These are phyloP conservation scores for Fremontodendron californicum DNA, from an alignment of 345 rosid genomes.

Conservation along the genomic window DNA sequence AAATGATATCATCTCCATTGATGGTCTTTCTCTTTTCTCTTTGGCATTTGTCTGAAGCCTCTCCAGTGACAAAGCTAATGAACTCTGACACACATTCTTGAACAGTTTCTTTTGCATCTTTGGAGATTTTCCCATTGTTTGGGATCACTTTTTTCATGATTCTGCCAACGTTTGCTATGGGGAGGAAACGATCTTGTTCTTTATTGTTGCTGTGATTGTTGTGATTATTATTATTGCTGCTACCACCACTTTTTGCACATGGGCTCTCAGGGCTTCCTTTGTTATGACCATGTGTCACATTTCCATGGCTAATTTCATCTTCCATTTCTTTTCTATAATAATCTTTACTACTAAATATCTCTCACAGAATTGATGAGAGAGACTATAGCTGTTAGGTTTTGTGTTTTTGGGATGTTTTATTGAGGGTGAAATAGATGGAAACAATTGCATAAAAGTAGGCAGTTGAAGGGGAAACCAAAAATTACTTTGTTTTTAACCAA, in stretches of 20 bases:
- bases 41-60: slow-evolving; percentile 71
- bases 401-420: slow-evolving; percentile 11
- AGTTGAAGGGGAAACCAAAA: slow-evolving; percentile 23
- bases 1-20: slow-evolving; percentile 70
- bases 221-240: slow-evolving; percentile 14
- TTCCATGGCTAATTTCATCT: slow-evolving; percentile 46
- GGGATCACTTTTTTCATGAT: slow-evolving; percentile 76
- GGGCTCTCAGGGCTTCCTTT: slow-evolving; percentile 56
- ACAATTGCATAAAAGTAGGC: slow-evolving; percentile 40
- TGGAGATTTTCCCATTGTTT: slow-evolving; percentile 59
- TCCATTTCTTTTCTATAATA: slow-evolving; percentile 35
- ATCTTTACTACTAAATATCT: neutral
- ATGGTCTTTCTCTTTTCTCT: slow-evolving; percentile 69
- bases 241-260: slow-evolving; percentile 27
- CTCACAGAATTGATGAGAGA: slow-evolving; percentile 1
- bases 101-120: slow-evolving; percentile 68
- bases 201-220: slow-evolving; percentile 25
- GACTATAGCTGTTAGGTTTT: neutral
- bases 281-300: slow-evolving; percentile 18
- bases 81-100: slow-evolving; percentile 78
- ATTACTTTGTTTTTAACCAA: slow-evolving; percentile 21
- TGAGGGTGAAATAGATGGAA: slow-evolving; percentile 28
- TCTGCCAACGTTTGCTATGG: slow-evolving; percentile 72
- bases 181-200: slow-evolving; percentile 70
- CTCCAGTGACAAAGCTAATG: slow-evolving; percentile 68